These are phyloP conservation scores for Cylindrodendrum hubeiense DNA, from an alignment of 2,329 filamentous ascomycete genomes.

Conservation along the genomic window DNA sequence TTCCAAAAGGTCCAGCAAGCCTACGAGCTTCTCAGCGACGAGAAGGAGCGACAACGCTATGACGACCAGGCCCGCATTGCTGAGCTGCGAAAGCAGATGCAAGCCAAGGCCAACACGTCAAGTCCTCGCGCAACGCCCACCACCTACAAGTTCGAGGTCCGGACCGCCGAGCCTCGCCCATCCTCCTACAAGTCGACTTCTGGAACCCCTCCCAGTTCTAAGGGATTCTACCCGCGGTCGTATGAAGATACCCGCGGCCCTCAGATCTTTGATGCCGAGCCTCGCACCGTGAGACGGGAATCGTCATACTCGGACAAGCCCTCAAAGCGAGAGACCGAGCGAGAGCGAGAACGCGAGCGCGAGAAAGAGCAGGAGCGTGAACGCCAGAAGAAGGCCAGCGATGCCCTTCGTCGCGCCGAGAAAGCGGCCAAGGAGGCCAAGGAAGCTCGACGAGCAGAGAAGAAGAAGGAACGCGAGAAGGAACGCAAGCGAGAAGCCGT, in stretches of 20 bases:
- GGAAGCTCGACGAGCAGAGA: slow-evolving; percentile 50
- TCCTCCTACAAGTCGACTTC: slow-evolving; percentile 54
- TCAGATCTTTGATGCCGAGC: slow-evolving; percentile 60
- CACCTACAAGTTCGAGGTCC: slow-evolving; percentile 59
- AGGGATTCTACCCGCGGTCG: slow-evolving; percentile 52
- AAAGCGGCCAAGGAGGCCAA: slow-evolving; percentile 49
- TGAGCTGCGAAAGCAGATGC: slow-evolving; percentile 70
- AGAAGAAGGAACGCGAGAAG: slow-evolving; percentile 55
- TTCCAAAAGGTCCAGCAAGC: slow-evolving; percentile 95
- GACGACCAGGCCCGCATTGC: slow-evolving; percentile 80
- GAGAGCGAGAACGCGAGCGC: slow-evolving; percentile 41
- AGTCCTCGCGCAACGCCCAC: slow-evolving; percentile 56
- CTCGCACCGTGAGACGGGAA: slow-evolving; percentile 56
- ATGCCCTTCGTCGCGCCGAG: slow-evolving; percentile 40
- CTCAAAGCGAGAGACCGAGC: slow-evolving; percentile 56
- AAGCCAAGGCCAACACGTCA: slow-evolving; percentile 58
- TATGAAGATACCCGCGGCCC: slow-evolving; percentile 58
- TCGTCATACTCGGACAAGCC: slow-evolving; percentile 61
- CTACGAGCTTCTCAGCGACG: slow-evolving; percentile 90
- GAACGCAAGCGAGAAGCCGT: slow-evolving; percentile 53
- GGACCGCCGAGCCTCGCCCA: slow-evolving; percentile 63
- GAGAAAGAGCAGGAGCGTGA: slow-evolving; percentile 53
- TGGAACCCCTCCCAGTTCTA: slow-evolving; percentile 49
- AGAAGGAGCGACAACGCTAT: slow-evolving; percentile 78
- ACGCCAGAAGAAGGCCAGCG: slow-evolving; percentile 32